These are phyloP conservation scores for Styphnolobium japonicum DNA, from an alignment of 306 rosid species.

Conservation along the genomic window DNA sequence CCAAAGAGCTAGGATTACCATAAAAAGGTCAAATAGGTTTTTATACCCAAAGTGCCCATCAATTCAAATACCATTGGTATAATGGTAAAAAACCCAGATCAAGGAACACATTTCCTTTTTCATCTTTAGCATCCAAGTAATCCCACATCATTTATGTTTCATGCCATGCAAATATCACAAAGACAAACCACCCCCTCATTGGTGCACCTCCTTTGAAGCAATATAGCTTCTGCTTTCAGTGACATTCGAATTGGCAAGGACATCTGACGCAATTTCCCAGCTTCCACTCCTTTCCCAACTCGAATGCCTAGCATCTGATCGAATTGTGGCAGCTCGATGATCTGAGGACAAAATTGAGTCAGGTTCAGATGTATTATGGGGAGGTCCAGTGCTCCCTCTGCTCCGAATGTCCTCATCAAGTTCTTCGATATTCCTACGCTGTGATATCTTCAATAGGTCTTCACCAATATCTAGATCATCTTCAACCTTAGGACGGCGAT, in stretches of 20 bases:
- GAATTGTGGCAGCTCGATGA: constrained; percentile 77
- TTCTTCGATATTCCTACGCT: constrained; percentile 79
- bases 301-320: constrained; percentile 64
- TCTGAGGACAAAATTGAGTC: constrained; percentile 73
- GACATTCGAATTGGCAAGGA: constrained; percentile 53
- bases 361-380: constrained; percentile 53
- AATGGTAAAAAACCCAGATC: constrained; percentile 16
- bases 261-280: constrained; percentile 81
- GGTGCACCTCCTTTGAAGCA: constrained; percentile 51
- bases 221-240: constrained; percentile 71
- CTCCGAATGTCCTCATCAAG: constrained; percentile 66
- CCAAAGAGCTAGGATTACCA: constrained; percentile 33
- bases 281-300: constrained; percentile 85
- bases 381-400: constrained; percentile 70
- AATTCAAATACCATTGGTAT: constrained; percentile 30
- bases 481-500: constrained; percentile 86
- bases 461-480: constrained; percentile 88
- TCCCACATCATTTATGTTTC: constrained; percentile 23
- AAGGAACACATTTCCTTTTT: constrained; percentile 23
- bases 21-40: constrained; percentile 19
- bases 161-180: constrained; percentile 30
- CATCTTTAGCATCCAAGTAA: constrained; percentile 31
- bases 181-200: constrained; percentile 35
- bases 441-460: constrained; percentile 88
- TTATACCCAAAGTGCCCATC: constrained; percentile 28